Evolutionary conservation across 2,329 filamentous ascomycete species (phyloP).

Genomic region (Claviceps paspali): DNA sequence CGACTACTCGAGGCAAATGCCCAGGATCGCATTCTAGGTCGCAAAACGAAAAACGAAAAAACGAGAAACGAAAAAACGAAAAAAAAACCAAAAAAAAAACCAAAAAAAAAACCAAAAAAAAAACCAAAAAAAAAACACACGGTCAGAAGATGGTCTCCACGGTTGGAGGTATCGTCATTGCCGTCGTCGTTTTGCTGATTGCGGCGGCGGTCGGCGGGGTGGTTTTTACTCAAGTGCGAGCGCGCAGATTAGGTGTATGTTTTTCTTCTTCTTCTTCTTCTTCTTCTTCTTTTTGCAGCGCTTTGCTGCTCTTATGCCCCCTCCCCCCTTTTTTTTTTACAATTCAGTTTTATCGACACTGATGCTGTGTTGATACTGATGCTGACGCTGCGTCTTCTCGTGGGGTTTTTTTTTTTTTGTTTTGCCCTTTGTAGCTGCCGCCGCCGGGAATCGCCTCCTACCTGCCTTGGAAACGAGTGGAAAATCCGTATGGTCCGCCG

Average conservation of each 20-base stretch:
- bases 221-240: slow-evolving; percentile 55
- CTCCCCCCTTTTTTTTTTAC: neutral
- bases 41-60: too few species aligned
- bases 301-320: neutral
- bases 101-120: too few species aligned
- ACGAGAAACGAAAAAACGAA: too few species aligned
- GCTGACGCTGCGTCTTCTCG: too few species aligned
- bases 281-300: neutral
- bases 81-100: too few species aligned
- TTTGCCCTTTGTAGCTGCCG: slow-evolving; percentile 36
- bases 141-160: slow-evolving; percentile 35
- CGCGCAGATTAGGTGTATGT: slow-evolving; percentile 54
- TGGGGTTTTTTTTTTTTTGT: too few species aligned
- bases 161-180: slow-evolving; percentile 55
- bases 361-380: too few species aligned
- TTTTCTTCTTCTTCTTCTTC: neutral
- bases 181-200: slow-evolving; percentile 48
- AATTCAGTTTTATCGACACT: too few species aligned
- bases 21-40: too few species aligned
- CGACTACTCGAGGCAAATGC: too few species aligned
- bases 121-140: neutral
- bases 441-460: slow-evolving; percentile 52
- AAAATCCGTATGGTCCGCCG: slow-evolving; percentile 33
- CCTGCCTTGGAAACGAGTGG: slow-evolving; percentile 50
- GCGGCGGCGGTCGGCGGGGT: slow-evolving; percentile 49